Evolutionary conservation across 2,329 filamentous ascomycete species (phyloP).

Genomic region (Verticillium isaacii): DNA sequence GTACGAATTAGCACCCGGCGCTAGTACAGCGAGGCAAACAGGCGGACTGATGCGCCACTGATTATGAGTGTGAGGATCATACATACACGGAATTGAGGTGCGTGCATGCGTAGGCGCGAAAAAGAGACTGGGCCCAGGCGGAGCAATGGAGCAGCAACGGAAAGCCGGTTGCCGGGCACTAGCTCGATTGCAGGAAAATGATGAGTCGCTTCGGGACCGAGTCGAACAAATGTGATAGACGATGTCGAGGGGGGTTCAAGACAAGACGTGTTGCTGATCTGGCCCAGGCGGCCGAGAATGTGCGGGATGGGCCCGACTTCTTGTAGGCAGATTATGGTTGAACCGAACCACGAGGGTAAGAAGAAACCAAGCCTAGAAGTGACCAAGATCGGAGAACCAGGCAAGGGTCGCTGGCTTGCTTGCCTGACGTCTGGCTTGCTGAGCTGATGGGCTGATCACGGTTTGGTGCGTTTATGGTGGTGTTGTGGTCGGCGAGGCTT

Average conservation of each 20-base stretch:
- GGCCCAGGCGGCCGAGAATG: not conserved
- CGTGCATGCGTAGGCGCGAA: not conserved
- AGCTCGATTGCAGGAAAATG: not conserved
- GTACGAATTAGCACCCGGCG: not conserved
- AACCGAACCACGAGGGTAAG: not conserved
- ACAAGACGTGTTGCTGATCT: not conserved
- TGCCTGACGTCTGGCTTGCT: not conserved
- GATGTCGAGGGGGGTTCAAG: not conserved
- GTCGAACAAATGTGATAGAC: too few relatives aligned
- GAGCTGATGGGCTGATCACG: not conserved
- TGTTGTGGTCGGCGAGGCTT: not conserved
- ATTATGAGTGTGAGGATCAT: not conserved
- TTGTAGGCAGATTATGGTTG: not conserved
- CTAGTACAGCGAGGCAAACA: not conserved
- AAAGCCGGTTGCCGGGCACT: not conserved
- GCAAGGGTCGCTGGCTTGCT: too few relatives aligned
- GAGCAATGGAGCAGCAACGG: not conserved
- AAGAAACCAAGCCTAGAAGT: not conserved
- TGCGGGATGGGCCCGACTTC: not conserved
- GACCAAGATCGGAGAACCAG: not conserved
- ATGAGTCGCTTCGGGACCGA: too few relatives aligned
- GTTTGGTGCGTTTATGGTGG: not conserved
- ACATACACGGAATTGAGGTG: not conserved
- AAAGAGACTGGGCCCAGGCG: not conserved
- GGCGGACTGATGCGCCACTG: not conserved